Evolutionary conservation across 2,329 filamentous ascomycete species (phyloP), one percentile per base, ranked within the genome.

Genomic region (Curvularia sp.): DNA sequence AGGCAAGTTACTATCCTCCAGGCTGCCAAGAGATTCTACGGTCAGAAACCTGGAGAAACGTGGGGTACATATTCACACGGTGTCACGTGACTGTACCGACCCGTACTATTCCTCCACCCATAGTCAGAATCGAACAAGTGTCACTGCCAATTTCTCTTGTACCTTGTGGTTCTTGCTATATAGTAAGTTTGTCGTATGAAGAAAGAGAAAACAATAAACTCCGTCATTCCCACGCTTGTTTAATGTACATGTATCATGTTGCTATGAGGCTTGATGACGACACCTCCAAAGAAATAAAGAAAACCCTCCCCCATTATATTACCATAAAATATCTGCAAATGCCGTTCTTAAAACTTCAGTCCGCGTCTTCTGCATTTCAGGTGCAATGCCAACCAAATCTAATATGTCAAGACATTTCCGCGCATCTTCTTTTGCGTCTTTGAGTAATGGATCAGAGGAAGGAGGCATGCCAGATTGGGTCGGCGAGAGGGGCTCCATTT

Each of bases 311-410:
- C 3, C n/a, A 9, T 0, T 19, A 36, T 9, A 30, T 47, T 55
- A 77, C 74, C 73, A 78, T 15, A 67, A 34, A 28, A 79, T 79
- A 54, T 77, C 75, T 57, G 78, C 74, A 64, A 80, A 81, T 0
- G 80, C 80, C 30, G 77, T 78, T 49, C 77, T 71, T 55, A 83
- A 65, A 8, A 81, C 80, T 27, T 80, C 78, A 6, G 78, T 81
- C 57, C 80, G 71, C 52, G 80, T 81, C 67, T 79, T 80, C 60
- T 80, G 80, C 78, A 82, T 81, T 63, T 82, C 80, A 2, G 80
- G 72, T 34, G 76, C 78, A 13, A 76, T 78, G 30, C 79, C 79
- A 0, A 78, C 75, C 10, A 77, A 48, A 55, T 82, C 79, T 55
- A 83, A 67, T 10, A 83, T 79, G 19, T 81, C 77, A 6, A 83